A percentile compares a stretch with the other conserved stretches of the same genome.
These are phyloP conservation scores for Russula sp. DNA, from an alignment of 768 basidiomycete genomes.

Conservation along the genomic window DNA sequence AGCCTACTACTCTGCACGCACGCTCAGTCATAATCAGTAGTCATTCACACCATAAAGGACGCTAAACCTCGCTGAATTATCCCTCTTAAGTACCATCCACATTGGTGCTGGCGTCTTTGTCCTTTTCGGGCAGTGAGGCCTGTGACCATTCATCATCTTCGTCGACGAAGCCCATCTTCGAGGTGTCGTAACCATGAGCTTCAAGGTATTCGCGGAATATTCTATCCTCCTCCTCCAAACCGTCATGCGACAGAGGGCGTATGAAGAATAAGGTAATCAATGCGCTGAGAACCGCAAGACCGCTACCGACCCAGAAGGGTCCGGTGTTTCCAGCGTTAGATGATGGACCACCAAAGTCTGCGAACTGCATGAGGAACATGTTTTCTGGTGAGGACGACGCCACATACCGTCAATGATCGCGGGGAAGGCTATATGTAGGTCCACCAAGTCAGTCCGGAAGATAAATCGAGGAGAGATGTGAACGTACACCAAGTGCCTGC, in stretches of 20 bases:
- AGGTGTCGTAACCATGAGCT: slow-evolving; percentile 70
- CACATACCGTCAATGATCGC: slow-evolving; percentile 52
- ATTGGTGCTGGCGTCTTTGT: not conserved
- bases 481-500: slow-evolving; percentile 70
- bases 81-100: not conserved
- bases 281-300: slow-evolving; percentile 75
- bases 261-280: slow-evolving; percentile 66
- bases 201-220: slow-evolving; percentile 80
- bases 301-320: slow-evolving; percentile 84
- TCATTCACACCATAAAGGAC: not conserved
- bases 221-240: slow-evolving; percentile 71
- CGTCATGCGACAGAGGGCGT: slow-evolving; percentile 63
- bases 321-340: slow-evolving; percentile 63
- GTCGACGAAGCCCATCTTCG: slow-evolving; percentile 52
- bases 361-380: slow-evolving; percentile 8
- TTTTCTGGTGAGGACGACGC: not conserved
- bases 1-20: not conserved
- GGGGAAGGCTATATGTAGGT: slow-evolving; percentile 44
- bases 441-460: not conserved
- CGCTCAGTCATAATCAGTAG: not conserved
- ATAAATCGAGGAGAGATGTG: not conserved
- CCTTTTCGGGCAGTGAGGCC: slow-evolving; percentile 21
- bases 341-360: slow-evolving; percentile 53
- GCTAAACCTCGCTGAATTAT: not conserved
- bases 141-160: slow-evolving; percentile 24